Evolutionary conservation across 2,329 filamentous ascomycete species (phyloP).

Genomic region (Xylaria sp.): DNA sequence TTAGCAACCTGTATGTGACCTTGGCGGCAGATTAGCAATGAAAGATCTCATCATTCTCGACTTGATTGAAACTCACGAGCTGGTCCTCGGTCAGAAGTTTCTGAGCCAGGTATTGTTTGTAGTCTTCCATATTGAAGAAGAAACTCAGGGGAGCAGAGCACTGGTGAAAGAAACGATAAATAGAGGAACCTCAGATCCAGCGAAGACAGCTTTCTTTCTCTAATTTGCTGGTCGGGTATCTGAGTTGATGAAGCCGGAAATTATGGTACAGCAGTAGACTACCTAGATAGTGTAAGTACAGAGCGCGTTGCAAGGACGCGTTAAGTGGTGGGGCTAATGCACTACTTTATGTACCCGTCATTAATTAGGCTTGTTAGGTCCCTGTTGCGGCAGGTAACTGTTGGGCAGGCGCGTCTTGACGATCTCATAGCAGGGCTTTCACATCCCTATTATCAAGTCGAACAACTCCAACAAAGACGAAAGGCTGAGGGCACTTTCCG

Average conservation of each 20-base stretch:
- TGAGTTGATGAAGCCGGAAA: slow-evolving; percentile 2
- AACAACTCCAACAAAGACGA: neutral
- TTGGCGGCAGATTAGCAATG: slow-evolving; percentile 52
- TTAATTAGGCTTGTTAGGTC: neutral
- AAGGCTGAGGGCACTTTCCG: neutral
- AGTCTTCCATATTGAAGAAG: slow-evolving; percentile 63
- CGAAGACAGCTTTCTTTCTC: neutral
- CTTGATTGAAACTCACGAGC: slow-evolving; percentile 62
- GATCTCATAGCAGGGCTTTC: neutral
- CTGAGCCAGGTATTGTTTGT: slow-evolving; percentile 77
- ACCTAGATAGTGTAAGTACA: neutral
- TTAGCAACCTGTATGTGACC: slow-evolving; percentile 89
- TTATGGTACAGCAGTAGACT: neutral
- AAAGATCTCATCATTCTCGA: neutral
- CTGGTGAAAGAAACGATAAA: neutral
- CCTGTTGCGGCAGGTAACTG: neutral
- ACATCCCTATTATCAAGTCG: neutral
- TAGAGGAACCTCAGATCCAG: neutral
- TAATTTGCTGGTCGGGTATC: neutral
- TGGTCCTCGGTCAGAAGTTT: slow-evolving; percentile 80
- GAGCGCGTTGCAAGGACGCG: slow-evolving; percentile 42
- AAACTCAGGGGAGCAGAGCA: neutral
- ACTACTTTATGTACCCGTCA: neutral
- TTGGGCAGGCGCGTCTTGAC: slow-evolving; percentile 8
- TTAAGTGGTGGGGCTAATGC: slow-evolving; percentile 41